A percentile compares a stretch with the other conserved stretches of the same genome.
phyloP scores from a whole-genome alignment of 352 stramenopile genomes.

The Phytopythium chamaehyphon region DNA sequence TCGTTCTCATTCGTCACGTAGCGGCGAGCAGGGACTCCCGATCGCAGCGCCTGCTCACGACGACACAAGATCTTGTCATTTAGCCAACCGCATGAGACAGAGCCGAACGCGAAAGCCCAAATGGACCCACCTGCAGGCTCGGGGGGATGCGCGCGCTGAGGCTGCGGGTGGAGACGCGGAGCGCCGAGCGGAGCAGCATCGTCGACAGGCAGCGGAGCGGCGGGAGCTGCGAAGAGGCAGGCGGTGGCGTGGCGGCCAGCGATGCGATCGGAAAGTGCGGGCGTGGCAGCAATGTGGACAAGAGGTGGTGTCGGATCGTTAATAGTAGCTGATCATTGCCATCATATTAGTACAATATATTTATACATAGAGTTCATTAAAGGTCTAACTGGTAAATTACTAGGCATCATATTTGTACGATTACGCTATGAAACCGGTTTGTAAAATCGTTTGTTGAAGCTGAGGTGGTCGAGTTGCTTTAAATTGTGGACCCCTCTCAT shows the following conservation, averaged over 20 bases:
- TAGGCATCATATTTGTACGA: too few species aligned
- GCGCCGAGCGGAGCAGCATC: slow-evolving; percentile 4
- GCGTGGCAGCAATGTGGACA: not conserved
- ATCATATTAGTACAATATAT: too few species aligned
- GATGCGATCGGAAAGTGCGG: slow-evolving; percentile 3
- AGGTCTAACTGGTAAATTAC: too few species aligned
- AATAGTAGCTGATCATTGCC: too few species aligned
- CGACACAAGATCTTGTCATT: not conserved
- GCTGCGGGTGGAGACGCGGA: not conserved
- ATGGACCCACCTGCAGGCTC: slow-evolving; percentile 3
- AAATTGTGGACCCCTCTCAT: too few species aligned
- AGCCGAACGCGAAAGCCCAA: not conserved
- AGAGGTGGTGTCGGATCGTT: too few species aligned
- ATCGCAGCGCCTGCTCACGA: not conserved
- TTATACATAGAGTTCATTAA: too few species aligned
- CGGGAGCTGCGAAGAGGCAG: not conserved
- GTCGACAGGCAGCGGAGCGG: not conserved
- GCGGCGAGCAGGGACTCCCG: slow-evolving; percentile 4
- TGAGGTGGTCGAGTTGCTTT: not conserved
- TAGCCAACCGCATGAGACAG: too few species aligned
- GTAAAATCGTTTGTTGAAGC: not conserved
- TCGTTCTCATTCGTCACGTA: slow-evolving; percentile 23
- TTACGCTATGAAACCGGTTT: too few species aligned
- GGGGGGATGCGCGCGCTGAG: not conserved
- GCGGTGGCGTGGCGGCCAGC: not conserved